These are phyloP conservation scores for Paecilomyces sp. DNA, from an alignment of 2,329 filamentous ascomycete genomes.

Conservation along the genomic window DNA sequence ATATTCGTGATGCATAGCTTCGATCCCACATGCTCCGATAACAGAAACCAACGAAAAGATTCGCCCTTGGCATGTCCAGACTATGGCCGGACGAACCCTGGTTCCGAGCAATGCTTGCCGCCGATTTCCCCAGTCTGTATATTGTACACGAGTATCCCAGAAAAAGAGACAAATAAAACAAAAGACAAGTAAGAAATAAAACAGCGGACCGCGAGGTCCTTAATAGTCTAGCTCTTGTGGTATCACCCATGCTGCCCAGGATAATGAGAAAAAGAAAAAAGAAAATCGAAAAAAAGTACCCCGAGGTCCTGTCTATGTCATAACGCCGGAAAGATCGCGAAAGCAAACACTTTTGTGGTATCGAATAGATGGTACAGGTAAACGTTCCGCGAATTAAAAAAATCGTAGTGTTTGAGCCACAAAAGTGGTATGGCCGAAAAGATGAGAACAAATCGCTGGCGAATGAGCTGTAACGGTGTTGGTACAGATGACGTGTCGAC, in stretches of 20 bases:
- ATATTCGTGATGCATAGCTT: neutral
- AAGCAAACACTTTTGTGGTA: conserved; percentile 1
- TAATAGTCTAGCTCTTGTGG: conserved; percentile 30
- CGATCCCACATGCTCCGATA: neutral
- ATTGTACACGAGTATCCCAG: conserved; percentile 15
- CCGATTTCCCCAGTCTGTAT: conserved; percentile 2
- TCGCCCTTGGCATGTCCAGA: neutral
- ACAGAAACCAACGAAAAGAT: neutral
- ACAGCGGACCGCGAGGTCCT: conserved; percentile 27
- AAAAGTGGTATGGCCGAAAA: conserved; percentile 1
- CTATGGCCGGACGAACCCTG: neutral
- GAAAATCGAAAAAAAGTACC: conserved; percentile 6
- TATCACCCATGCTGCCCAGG: conserved; percentile 25
- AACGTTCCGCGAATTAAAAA: conserved; percentile 5
- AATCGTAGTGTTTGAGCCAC: conserved; percentile 3
- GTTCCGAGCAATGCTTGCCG: neutral
- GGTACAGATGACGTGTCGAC: conserved; percentile 1
- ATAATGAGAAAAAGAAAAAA: neutral
- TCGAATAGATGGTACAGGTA: neutral
- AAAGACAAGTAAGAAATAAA: conserved; percentile 8
- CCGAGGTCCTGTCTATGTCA: conserved; percentile 31
- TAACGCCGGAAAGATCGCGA: conserved; percentile 21
- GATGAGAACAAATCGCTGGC: neutral
- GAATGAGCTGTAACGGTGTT: conserved; percentile 1
- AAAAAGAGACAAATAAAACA: conserved; percentile 7